Percentiles rank a stretch among this genome's conserved stretches.
These are phyloP conservation scores for Oryza glumipatula DNA, from an alignment of 176 grass and related monocot genomes.

Conservation along the genomic window DNA sequence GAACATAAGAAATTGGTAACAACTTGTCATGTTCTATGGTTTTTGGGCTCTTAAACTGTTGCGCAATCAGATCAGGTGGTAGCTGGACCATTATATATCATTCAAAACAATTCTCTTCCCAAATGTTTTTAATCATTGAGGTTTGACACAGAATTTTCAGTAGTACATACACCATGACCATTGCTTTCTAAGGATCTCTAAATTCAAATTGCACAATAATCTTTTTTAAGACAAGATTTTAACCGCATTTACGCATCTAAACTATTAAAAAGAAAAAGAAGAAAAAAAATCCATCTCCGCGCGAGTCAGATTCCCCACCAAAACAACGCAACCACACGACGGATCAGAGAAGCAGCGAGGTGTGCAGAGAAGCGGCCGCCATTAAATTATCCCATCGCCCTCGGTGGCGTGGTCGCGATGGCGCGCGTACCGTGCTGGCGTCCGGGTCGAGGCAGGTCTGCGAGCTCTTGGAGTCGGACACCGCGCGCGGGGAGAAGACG, in stretches of 20 bases:
- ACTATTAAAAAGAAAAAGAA: background rate
- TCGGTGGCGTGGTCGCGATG: background rate
- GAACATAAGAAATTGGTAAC: constrained; percentile 19
- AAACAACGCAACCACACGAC: constrained; percentile 15
- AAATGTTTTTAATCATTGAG: constrained; percentile 5
- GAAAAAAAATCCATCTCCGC: background rate
- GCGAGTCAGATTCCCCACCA: constrained; percentile 33
- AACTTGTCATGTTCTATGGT: constrained; percentile 4
- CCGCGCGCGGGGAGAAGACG: constrained; percentile 67
- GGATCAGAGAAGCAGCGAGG: constrained; percentile 25
- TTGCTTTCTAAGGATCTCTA: background rate
- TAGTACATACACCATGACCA: background rate
- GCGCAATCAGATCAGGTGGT: background rate
- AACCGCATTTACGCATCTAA: constrained; percentile 36
- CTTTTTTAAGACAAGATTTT: background rate
- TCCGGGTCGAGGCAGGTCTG: constrained; percentile 99
- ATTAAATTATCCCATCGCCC: background rate
- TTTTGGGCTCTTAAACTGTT: constrained; percentile 3
- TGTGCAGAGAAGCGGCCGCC: constrained; percentile 29
- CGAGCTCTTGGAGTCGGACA: constrained; percentile 85
- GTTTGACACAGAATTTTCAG: constrained; percentile 5
- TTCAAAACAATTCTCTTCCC: constrained; percentile 3
- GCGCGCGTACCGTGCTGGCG: constrained; percentile 70
- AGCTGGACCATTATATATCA: constrained; percentile 12
- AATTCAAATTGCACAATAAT: background rate